Base-by-base conservation (phyloP, 2,329 filamentous ascomycete species). In the Anisogramma anomala region DNA sequence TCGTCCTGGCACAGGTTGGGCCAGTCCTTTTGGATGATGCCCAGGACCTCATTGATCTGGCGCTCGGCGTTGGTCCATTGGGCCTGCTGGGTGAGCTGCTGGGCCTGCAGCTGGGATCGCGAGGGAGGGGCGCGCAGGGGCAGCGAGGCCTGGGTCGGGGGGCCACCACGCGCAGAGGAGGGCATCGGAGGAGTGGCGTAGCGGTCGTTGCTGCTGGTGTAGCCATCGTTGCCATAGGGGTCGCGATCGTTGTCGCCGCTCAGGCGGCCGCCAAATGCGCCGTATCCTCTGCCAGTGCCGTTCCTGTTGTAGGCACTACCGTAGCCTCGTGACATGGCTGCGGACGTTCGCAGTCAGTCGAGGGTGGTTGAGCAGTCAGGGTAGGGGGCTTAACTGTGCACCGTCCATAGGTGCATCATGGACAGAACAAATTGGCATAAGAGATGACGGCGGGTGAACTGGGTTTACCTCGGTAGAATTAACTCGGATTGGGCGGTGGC, bases 21-120 rank as follows among this genome's bases (percentile, higher is more conserved):
- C 89, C 91, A 98, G 56, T 94, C 86, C 43, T 74, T 67, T 57
- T 88, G 80, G 55, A 98, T 94, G 51, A 84, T 79, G 50, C 85
- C 79, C 36, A 96, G 69, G 2, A 94, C 75, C 52, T 76, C 68
- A 36, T 63, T 61, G 45, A 77, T 76, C 56, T 76, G 70, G 36
- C 68, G 62, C 58, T 75, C 71, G 40, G 71, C 71, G 49, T 61
- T 71, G 32, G 70, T 66, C 45, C 33, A 51, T 44, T 43, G 55
- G 49, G 33, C 53, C 42, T 48, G 47, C 39, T 44, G 50, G 26
- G 26, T 44, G 30, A 47, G 45, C 19, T 45, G 39, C 39, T 50
- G 48, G 28, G 48, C 47, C 27, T 46, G 48, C 20, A 46, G 39
- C 15, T 45, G 45, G 10, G 52, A 51, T 61, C 63, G 46, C 53